Base-by-base conservation (phyloP, 177 flowering plant species). In the Vitis hybrid region DNA sequence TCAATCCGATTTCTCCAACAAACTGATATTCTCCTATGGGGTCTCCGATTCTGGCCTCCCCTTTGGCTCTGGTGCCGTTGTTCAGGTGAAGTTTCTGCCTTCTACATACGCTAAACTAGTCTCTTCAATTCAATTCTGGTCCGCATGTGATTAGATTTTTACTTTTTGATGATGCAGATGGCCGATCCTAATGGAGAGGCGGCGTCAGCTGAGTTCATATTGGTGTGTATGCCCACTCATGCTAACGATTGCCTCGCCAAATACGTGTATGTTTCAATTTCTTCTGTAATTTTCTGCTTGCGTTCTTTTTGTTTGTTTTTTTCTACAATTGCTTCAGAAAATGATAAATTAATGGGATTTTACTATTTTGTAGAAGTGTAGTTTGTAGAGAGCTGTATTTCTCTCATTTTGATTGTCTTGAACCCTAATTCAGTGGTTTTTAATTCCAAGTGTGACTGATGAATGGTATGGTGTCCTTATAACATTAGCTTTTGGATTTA, bases 21-120 rank as follows among this genome's bases (percentile, higher is more conserved):
- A 81, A 55, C 69, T 91, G 62, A 56, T 72, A 64, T 87, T 92
- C 82, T 79, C 72, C 57, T 82, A 87, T 72, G 93, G 88, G 23
- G 55, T 90, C 75, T 88, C 95, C 73, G 82, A 81, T 79, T 93
- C 90, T 3, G 77, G 84, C 67, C 82, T 91, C 52, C 98, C 99
- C n/a, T 84, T 90, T 55, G 86, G 78, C 51, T 87, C 88, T 66
- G 68, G 74, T 8, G 97, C 97, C 30, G 84, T 90, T 48, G 88
- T 91, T 74, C 89, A 94, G 90, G 97, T 89, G 45, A 40, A 40
- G 45, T 5, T 40, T 7, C 56, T 17, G 45, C 1, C 21, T 52
- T 21, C 18, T 30, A 2, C n/a, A 32, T 68, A 63, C 55, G 50
- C 68, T 12, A 10, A 26, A 40, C 23, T 0, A 26, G 30, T 62